These are phyloP conservation scores for Fragaria ananassa DNA, from an alignment of 306 rosid species.

Conservation along the genomic window DNA sequence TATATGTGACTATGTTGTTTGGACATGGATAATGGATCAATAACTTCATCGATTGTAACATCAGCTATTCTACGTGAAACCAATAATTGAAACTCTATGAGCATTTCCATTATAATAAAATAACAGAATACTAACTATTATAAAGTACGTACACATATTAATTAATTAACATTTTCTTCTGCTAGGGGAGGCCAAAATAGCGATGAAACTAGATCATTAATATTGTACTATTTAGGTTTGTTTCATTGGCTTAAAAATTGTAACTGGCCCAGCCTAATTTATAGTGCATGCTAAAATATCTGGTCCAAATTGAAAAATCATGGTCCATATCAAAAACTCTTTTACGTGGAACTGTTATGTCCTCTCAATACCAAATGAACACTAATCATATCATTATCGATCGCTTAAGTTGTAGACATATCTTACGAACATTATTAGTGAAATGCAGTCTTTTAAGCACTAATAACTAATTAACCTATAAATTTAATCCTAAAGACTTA, in stretches of 20 bases:
- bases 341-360: slow-evolving; percentile 21
- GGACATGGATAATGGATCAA: neutral
- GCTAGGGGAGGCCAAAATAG: no score
- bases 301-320: slow-evolving; percentile 11
- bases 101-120: neutral
- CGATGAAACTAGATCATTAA: no score
- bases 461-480: no score
- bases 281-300: slow-evolving; percentile 3
- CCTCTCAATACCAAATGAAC: slow-evolving; percentile 12
- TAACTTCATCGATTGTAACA: slow-evolving; percentile 1
- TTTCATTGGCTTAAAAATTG: neutral
- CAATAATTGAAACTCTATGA: neutral
- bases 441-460: no score
- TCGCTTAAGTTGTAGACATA: neutral
- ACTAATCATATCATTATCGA: neutral
- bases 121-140: neutral
- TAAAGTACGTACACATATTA: no score
- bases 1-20: neutral
- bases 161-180: no score
- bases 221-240: no score
- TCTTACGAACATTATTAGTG: neutral
- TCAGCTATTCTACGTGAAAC: neutral
- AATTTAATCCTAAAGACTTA: no score
- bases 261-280: neutral
- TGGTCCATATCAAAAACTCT: slow-evolving; percentile 1